A percentile compares a stretch with the other conserved stretches of the same genome.
These are phyloP conservation scores for Pseudonitzschia pungens DNA, from an alignment of 108 stramenopile genomes.

Conservation along the genomic window DNA sequence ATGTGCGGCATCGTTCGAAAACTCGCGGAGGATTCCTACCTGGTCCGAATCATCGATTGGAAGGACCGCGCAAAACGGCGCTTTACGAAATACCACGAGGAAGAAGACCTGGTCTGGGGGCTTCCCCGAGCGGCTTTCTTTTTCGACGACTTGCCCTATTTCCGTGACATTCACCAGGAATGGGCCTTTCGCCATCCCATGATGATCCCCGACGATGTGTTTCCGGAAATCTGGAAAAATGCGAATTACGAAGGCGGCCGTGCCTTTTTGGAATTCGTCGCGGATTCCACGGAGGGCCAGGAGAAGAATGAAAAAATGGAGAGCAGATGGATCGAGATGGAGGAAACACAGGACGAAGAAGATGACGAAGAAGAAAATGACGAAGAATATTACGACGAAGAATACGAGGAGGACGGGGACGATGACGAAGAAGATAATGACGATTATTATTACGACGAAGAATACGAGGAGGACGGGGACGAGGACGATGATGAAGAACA, in stretches of 20 bases:
- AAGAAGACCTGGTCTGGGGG: slow-evolving; percentile 20
- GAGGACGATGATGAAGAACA: neutral
- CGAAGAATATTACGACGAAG: neutral
- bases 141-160: slow-evolving; percentile 42
- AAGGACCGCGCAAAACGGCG: neutral
- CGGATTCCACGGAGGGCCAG: neutral
- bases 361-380: neutral
- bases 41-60: slow-evolving; percentile 14
- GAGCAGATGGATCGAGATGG: neutral
- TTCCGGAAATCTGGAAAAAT: slow-evolving; percentile 31
- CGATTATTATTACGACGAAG: neutral
- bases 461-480: neutral
- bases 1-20: slow-evolving; percentile 31
- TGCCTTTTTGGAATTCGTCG: neutral
- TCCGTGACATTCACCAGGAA: slow-evolving; percentile 37
- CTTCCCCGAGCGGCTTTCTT: slow-evolving; percentile 38
- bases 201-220: slow-evolving; percentile 68
- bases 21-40: slow-evolving; percentile 20
- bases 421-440: neutral
- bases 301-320: too few relatives aligned
- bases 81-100: neutral
- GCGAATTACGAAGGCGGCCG: neutral
- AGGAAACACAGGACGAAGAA: neutral
- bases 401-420: neutral
- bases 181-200: slow-evolving; percentile 80